phyloP scores from a whole-genome alignment of 805 yeast species.

The Maudiozyma saulgeensis region DNA sequence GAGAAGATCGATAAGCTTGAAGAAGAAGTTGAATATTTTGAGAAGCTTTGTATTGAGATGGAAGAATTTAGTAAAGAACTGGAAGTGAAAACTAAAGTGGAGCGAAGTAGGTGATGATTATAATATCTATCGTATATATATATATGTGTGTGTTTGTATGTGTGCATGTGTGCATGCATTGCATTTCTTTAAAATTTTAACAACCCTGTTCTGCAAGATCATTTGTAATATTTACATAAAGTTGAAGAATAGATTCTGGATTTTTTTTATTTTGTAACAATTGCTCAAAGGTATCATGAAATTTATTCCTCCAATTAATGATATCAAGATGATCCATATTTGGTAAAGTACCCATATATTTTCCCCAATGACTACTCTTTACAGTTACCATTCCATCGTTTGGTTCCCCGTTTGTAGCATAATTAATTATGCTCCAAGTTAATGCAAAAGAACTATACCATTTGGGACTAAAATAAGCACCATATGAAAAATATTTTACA shows the following conservation, averaged over 20 bases:
- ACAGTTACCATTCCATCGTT: conserved; percentile 87
- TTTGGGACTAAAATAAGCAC: conserved; percentile 59
- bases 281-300: conserved; percentile 29
- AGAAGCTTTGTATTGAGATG: conserved; percentile 42
- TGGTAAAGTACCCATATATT: conserved; percentile 66
- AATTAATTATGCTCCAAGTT: conserved; percentile 55
- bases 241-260: conserved; percentile 52
- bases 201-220: conserved; percentile 50
- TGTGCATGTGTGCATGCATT: no score
- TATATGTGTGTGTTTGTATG: no score
- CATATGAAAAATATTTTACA: conserved; percentile 74
- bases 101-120: conserved; percentile 6
- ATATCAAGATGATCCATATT: conserved; percentile 79
- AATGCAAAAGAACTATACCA: conserved; percentile 52
- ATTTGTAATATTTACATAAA: conserved; percentile 61
- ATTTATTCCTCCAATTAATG: conserved; percentile 67
- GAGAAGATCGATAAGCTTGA: conserved; percentile 27
- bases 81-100: conserved; percentile 33
- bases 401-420: conserved; percentile 36
- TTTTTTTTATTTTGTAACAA: conserved; percentile 23
- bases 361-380: conserved; percentile 73
- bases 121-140: not conserved
- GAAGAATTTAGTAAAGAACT: conserved; percentile 54
- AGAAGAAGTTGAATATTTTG: conserved; percentile 32
- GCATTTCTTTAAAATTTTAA: conserved; percentile 15